These are phyloP conservation scores for Botryotinia narcissicola DNA, from an alignment of 2,329 filamentous ascomycete genomes.

Conservation along the genomic window DNA sequence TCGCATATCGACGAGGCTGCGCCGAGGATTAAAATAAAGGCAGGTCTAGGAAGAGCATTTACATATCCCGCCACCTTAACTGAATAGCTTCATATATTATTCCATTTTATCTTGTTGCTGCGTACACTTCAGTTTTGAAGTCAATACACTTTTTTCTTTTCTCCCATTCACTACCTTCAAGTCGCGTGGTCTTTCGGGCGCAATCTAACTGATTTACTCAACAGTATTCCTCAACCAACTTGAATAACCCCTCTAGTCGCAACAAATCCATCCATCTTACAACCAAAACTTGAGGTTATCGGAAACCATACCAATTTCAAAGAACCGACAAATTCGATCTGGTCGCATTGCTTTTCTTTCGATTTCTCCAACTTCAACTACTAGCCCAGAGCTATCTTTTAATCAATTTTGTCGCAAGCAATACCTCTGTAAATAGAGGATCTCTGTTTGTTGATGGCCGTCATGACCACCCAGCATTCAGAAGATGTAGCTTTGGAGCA, in stretches of 20 bases:
- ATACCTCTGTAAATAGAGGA: constrained; percentile 27
- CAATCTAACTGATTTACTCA: neutral
- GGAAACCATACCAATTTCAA: neutral
- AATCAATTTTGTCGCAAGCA: constrained; percentile 18
- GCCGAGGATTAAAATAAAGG: constrained; percentile 5
- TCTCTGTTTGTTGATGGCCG: constrained; percentile 46
- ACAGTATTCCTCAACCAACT: neutral
- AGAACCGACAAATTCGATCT: neutral
- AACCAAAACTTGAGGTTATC: neutral
- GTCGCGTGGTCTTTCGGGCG: neutral
- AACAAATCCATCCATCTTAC: neutral
- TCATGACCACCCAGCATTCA: constrained; percentile 49
- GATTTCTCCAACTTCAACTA: neutral
- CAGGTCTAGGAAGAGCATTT: constrained; percentile 4
- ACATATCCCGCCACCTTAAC: neutral
- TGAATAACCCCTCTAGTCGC: neutral
- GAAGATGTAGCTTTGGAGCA: constrained; percentile 44
- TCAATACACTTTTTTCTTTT: neutral
- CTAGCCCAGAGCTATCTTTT: neutral
- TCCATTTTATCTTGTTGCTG: neutral
- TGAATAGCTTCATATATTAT: neutral
- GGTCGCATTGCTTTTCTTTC: constrained; percentile 15
- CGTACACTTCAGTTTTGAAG: neutral
- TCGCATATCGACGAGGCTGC: constrained; percentile 14
- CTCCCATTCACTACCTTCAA: neutral